Evolutionary conservation across 768 basidiomycete species (phyloP).

Genomic region (Mycena rebaudengoi): DNA sequence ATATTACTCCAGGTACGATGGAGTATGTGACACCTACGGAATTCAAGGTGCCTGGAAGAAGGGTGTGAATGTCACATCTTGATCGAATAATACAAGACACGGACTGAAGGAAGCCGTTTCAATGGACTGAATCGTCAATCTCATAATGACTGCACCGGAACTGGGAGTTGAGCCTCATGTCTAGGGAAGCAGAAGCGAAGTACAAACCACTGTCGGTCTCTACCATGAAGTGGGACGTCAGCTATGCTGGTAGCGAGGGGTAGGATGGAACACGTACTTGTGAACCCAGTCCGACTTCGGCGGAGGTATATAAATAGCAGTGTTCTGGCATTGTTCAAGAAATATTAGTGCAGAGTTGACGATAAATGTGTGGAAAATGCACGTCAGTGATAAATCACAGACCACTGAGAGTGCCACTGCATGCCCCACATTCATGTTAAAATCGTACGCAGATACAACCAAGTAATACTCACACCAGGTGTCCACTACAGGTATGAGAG

Average conservation of each 20-base stretch:
- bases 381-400: slow-evolving; percentile 3
- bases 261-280: neutral
- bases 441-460: neutral
- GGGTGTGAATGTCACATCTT: neutral
- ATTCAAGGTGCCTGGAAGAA: neutral
- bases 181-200: neutral
- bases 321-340: neutral
- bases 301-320: slow-evolving; percentile 1
- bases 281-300: slow-evolving; percentile 2
- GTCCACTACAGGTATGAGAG: slow-evolving; percentile 3
- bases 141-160: neutral
- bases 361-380: neutral
- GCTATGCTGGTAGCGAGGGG: neutral
- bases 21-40: neutral
- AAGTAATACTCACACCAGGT: neutral
- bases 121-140: neutral
- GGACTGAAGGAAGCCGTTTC: slow-evolving; percentile 2
- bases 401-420: slow-evolving; percentile 3
- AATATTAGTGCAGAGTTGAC: neutral
- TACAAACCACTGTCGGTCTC: neutral
- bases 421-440: neutral
- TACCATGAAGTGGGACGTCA: neutral
- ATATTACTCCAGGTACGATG: neutral
- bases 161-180: neutral
- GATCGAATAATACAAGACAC: neutral